Base-by-base conservation (phyloP, 2,329 filamentous ascomycete genomes). In the Penicillium sumatraense region DNA sequence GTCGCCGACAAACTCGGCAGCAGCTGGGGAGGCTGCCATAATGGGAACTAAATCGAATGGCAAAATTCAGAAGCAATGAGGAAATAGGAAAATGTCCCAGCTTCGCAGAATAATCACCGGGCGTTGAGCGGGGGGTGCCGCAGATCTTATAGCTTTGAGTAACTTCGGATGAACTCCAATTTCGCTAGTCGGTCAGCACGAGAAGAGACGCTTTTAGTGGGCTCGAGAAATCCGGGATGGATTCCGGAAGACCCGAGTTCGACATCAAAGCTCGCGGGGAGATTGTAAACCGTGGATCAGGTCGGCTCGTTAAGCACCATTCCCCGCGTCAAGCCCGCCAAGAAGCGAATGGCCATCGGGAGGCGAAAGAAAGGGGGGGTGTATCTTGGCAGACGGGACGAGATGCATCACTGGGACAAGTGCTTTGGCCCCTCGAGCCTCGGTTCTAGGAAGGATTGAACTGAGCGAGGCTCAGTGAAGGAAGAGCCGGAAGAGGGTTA, bases 1-100 rank as follows among this genome's bases (percentile, higher is more conserved):
- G 23, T 68, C 67, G 5, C 40, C 55, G 29, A 60, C 26, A 20
- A 33, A 52, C 40, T 58, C 53, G 13, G 45, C 49, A 42, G 49
- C 51, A 21, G 44, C 49, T 20, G 48, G 23, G 21, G 44, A 5
- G 13, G 51, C 45, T 14, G 56, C 44, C 60, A 62, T 61, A 11
- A 31, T 27, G 21, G 21, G 38, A 13, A 20, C 4, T 31, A 27
- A 14, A 16, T n/a, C 33, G 24, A 10, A 18, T 3, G 11, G 9
- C 7, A 31, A 23, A 8, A 9, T 3, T 7, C 14, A 11, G 4
- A 13, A 6, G 16, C 11, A 21, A 16, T 9, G 26, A n/a, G n/a
- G n/a, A 40, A 23, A 14, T 3, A 16, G 20, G 6, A 5, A 26
- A 13, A 13, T 5, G n/a, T 9, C 24, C 13, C 11, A 29, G 26